Percentiles rank a stretch among this genome's conserved stretches.
These are phyloP conservation scores for Uronychia setigera DNA, from an alignment of 73 alveolate species.

Conservation along the genomic window DNA sequence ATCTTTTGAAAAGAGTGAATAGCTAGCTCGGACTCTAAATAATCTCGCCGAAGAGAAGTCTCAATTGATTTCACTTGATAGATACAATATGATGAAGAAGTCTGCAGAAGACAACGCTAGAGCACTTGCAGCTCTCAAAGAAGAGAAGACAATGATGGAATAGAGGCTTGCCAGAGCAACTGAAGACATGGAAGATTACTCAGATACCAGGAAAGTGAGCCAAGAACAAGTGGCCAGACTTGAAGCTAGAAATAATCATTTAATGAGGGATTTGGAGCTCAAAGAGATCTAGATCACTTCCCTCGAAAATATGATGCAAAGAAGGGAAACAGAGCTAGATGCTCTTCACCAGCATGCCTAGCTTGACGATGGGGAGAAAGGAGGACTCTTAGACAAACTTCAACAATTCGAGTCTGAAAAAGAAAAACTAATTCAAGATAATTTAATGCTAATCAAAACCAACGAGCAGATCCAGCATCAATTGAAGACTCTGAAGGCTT, in stretches of 20 bases:
- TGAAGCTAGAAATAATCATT: background rate
- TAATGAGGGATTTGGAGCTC: slow-evolving; percentile 7
- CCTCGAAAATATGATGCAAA: slow-evolving; percentile 6
- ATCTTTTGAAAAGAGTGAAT: background rate
- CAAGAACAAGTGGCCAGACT: slow-evolving; percentile 3
- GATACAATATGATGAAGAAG: background rate
- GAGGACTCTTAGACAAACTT: background rate
- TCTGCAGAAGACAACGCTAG: background rate
- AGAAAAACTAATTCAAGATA: slow-evolving; percentile 1
- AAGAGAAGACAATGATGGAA: background rate
- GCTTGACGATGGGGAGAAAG: background rate
- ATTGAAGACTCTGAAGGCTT: background rate
- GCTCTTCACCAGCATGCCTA: background rate
- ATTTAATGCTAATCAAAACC: background rate
- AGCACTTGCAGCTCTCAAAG: background rate
- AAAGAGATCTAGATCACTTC: background rate
- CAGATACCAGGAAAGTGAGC: background rate
- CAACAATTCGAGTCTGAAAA: background rate
- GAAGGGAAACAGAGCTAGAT: slow-evolving; percentile 8
- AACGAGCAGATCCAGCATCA: background rate
- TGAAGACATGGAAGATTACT: background rate
- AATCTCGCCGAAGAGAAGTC: background rate
- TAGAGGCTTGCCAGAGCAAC: background rate
- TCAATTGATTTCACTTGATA: background rate
- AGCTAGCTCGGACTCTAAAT: background rate